Percentiles rank a stretch among this genome's conserved stretches.
phyloP scores from a whole-genome alignment of 768 basidiomycete species.

The Sutorius australiensis region DNA sequence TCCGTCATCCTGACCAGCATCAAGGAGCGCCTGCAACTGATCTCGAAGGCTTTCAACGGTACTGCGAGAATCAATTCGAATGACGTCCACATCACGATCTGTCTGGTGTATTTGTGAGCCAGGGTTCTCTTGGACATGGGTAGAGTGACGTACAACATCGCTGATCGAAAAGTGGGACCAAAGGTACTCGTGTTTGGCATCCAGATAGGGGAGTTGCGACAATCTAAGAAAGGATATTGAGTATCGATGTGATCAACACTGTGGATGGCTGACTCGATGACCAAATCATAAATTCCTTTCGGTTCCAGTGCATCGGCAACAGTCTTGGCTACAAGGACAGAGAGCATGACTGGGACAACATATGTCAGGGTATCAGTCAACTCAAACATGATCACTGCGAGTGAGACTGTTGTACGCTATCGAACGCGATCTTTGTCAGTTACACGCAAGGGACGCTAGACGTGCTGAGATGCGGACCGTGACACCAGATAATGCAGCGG shows the following conservation, averaged over 20 bases:
- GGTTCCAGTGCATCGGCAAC: slow-evolving; percentile 42
- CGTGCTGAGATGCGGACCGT: slow-evolving; percentile 51
- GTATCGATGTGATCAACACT: background rate
- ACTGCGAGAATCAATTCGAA: slow-evolving; percentile 68
- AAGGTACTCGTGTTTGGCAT: slow-evolving; percentile 83
- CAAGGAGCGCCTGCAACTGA: slow-evolving; percentile 56
- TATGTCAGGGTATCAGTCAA: slow-evolving; percentile 92
- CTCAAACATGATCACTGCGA: slow-evolving; percentile 96
- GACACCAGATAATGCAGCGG: slow-evolving; percentile 91
- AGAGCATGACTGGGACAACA: slow-evolving; percentile 84
- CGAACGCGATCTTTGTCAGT: slow-evolving; percentile 8
- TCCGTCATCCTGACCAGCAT: slow-evolving; percentile 63
- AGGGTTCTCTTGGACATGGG: background rate
- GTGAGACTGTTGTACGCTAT: slow-evolving; percentile 83
- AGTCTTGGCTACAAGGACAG: slow-evolving; percentile 61
- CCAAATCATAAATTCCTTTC: slow-evolving; percentile 95
- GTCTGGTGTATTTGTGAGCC: slow-evolving; percentile 42
- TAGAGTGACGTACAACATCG: slow-evolving; percentile 63
- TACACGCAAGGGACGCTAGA: background rate
- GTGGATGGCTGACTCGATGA: slow-evolving; percentile 60
- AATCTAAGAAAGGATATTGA: slow-evolving; percentile 40
- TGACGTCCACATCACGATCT: slow-evolving; percentile 61
- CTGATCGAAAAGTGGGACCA: slow-evolving; percentile 76
- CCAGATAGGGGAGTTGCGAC: slow-evolving; percentile 86
- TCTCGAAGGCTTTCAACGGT: slow-evolving; percentile 75